Evolutionary conservation across 306 rosid species (phyloP).

Genomic region (Cucumis melo): DNA sequence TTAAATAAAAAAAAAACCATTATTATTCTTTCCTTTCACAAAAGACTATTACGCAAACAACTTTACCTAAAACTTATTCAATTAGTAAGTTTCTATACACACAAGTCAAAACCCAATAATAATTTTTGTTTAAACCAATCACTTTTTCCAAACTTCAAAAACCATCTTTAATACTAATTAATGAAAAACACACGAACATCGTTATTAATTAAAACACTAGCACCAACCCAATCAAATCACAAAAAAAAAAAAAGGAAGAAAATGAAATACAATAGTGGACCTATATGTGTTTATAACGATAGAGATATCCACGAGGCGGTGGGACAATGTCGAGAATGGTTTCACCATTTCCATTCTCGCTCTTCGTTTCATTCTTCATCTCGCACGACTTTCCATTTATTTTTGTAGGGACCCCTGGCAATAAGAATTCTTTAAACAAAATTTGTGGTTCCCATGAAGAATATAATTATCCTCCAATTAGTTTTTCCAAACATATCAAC

Average conservation of each 20-base stretch:
- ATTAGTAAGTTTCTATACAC: background rate
- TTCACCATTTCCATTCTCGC: no score
- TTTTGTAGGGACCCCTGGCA: no score
- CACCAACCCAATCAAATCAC: background rate
- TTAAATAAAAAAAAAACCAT: background rate
- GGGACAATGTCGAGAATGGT: no score
- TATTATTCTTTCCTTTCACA: background rate
- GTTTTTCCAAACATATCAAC: no score
- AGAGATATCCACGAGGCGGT: no score
- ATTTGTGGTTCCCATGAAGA: no score
- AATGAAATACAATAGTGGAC: background rate
- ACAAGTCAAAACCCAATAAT: background rate
- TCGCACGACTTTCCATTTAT: no score
- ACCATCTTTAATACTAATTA: background rate
- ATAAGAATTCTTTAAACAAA: no score
- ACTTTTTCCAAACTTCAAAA: background rate
- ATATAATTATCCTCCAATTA: no score
- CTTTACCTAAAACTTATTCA: background rate
- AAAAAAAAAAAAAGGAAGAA: background rate
- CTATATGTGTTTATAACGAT: background rate
- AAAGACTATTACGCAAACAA: background rate
- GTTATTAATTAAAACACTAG: background rate
- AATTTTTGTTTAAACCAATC: background rate
- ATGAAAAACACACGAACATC: background rate
- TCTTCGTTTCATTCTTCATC: no score